Base-by-base conservation (phyloP, 1,284 basidiomycete species). In the Thecaphora thlaspeos region DNA sequence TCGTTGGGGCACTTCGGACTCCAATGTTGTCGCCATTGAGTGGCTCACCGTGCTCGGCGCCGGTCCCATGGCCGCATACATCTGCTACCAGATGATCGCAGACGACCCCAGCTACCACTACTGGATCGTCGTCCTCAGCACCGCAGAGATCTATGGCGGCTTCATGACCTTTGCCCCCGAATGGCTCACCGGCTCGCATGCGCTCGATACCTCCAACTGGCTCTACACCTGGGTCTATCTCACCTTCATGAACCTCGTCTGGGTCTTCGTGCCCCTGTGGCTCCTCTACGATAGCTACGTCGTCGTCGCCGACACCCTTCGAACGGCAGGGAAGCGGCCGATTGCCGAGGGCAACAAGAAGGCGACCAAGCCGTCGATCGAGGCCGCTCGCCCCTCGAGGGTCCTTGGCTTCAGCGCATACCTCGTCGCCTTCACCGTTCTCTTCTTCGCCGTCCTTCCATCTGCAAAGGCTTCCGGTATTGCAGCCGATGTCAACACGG, bases 81-180 rank as follows among this genome's bases (percentile, higher is more conserved):
- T 58, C 28, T 63, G 63, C 5, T 71, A 56, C 47, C 51, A 68
- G 19, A 42, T 76, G 39, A 46, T 46, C 1, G 50, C 55, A 23
- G 38, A 51, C 21, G 55, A 69, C 22, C 24, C 38, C 17, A 30
- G 51, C n/a, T 72, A 75, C 46, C 70, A 75, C 45, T 68, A 65
- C 39, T 76, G 70, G 67, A 53, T 59, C 36, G 50, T 68, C 10
- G 59, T 70, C 22, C 46, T 76, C 43, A 61, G 63, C 41, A 61
- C 61, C 2, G 66, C 58, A 1, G 74, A 76, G 53, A 39, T 76
- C 21, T 75, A 74, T 24, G 62, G 67, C 9, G 65, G 69, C 5
- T 72, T 66, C 62, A 75, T 73, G 71, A 76, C 73, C n/a, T 76
- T 75, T 44, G 57, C 64, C 3, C 70, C 72, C 4, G 74, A 75